Conservation (phyloP, 2,329 filamentous ascomycete genomes). For the Coniochaeta sp. region DNA sequence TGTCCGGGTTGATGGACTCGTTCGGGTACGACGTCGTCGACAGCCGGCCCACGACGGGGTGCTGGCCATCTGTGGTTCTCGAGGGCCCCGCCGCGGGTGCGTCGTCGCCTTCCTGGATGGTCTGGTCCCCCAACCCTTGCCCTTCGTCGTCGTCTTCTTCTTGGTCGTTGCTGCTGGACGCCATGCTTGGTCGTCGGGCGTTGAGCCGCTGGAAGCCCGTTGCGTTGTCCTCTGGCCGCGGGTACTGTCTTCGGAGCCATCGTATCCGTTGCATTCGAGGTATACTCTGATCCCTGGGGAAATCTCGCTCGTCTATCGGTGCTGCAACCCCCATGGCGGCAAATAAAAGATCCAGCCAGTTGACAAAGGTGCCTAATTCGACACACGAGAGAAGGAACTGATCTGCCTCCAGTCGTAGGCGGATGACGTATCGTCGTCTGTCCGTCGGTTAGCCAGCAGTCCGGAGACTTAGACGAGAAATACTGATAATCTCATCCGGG, state of each 20-base stretch:
- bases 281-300: constrained; percentile 55
- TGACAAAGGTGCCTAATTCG: constrained; percentile 57
- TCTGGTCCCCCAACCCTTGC: constrained; percentile 6
- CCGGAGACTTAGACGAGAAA: neutral
- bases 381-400: constrained; percentile 65
- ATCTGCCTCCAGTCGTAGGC: constrained; percentile 65
- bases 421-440: constrained; percentile 58
- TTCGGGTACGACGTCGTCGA: constrained; percentile 39
- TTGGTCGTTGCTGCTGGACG: constrained; percentile 7
- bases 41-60: constrained; percentile 26
- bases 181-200: constrained; percentile 10
- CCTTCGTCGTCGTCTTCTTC: constrained; percentile 9
- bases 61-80: constrained; percentile 7
- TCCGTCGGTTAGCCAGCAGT: constrained; percentile 6
- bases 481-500: neutral
- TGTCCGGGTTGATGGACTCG: constrained; percentile 35
- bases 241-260: constrained; percentile 35
- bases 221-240: constrained; percentile 15
- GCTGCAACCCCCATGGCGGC: constrained; percentile 67
- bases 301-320: constrained; percentile 62
- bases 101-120: constrained; percentile 7
- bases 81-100: constrained; percentile 2
- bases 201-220: constrained; percentile 13
- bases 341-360: constrained; percentile 62
- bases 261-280: constrained; percentile 48